Conservation (phyloP, 1,284 basidiomycete genomes). For the Athelia sp. region DNA sequence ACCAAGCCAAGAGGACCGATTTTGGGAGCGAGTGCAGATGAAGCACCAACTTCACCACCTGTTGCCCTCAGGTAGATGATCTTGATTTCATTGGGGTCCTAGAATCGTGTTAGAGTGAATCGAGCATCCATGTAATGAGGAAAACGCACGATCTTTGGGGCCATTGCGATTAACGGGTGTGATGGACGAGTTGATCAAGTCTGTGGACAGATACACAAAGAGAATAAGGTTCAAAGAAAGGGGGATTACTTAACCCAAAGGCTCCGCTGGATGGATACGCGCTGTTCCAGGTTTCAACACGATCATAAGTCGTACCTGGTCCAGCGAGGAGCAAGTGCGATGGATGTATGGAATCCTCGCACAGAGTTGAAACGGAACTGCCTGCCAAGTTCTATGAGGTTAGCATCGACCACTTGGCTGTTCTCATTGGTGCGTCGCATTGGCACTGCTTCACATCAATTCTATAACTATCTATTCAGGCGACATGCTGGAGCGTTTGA, state of each 20-base stretch:
- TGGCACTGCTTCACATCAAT: conserved; percentile 8
- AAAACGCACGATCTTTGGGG: conserved; percentile 71
- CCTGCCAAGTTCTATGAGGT: conserved; percentile 73
- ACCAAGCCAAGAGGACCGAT: conserved; percentile 99
- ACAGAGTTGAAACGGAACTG: conserved; percentile 70
- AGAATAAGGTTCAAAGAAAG: conserved; percentile 19
- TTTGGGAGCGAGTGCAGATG: conserved; percentile 98
- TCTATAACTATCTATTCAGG: conserved; percentile 41
- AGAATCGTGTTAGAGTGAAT: conserved; percentile 14
- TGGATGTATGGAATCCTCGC: conserved; percentile 76
- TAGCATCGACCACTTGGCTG: conserved; percentile 74
- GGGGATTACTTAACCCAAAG: conserved; percentile 1
- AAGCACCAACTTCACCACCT: conserved; percentile 99
- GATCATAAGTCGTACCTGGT: conserved; percentile 19
- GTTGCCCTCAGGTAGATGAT: conserved; percentile 99
- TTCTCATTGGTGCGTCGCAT: conserved; percentile 69
- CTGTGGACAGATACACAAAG: conserved; percentile 13
- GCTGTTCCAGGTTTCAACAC: no score
- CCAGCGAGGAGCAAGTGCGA: conserved; percentile 36
- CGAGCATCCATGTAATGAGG: background rate
- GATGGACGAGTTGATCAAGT: conserved; percentile 9
- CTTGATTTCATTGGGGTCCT: conserved; percentile 94
- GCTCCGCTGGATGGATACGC: no score
- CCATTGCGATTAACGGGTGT: conserved; percentile 40
- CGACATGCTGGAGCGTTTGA: conserved; percentile 90